Evolutionary conservation across 768 basidiomycete genomes (phyloP).

Genomic region (Ramaria sp.): DNA sequence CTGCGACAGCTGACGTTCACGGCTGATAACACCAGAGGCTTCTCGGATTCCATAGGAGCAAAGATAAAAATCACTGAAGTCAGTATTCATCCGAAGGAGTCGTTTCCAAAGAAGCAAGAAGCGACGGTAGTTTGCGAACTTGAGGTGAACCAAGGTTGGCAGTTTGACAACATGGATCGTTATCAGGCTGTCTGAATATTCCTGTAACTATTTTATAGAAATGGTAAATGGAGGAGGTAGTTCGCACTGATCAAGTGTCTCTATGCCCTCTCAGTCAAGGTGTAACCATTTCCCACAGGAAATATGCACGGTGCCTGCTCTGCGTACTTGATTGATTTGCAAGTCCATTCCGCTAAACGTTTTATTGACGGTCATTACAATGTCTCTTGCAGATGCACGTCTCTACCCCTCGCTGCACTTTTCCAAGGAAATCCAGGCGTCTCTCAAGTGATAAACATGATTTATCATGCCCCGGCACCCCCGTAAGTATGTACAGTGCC

Average conservation of each 20-base stretch:
- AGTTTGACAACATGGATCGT: background rate
- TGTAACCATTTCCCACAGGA: background rate
- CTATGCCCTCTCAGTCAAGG: too few species aligned
- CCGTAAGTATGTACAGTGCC: background rate
- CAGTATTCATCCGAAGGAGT: background rate
- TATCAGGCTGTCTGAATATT: background rate
- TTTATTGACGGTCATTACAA: background rate
- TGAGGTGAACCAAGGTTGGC: background rate
- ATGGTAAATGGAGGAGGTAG: conserved; percentile 8
- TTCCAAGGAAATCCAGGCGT: background rate
- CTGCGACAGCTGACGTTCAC: background rate
- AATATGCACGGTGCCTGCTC: conserved; percentile 7
- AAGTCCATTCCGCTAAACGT: background rate
- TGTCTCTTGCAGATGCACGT: background rate
- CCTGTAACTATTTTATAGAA: background rate
- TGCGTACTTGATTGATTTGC: conserved; percentile 7
- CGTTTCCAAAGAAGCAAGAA: background rate
- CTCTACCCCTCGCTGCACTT: conserved; percentile 2
- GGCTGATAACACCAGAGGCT: background rate
- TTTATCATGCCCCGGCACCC: conserved; percentile 7
- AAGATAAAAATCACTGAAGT: background rate
- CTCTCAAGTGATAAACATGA: conserved; percentile 7
- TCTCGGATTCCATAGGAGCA: background rate
- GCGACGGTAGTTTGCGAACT: conserved; percentile 4
- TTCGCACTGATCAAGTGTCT: background rate